phyloP scores from a whole-genome alignment of 73 alveolate species.

The Symbiodinium natans region DNA sequence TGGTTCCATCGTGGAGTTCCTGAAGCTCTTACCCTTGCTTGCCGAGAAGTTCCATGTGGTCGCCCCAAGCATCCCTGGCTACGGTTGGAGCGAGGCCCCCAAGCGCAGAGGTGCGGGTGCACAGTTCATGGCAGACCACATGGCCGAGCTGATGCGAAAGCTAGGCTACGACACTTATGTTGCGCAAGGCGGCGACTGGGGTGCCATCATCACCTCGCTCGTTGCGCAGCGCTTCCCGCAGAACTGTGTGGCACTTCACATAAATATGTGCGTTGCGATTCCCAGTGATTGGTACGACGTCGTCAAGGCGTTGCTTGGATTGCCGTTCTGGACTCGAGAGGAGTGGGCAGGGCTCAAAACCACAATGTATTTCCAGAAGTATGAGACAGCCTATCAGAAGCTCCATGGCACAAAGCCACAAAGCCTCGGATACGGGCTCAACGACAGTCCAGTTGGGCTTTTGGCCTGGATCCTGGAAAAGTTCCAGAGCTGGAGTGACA shows the following conservation, averaged over 20 bases:
- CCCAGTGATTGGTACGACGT: background rate
- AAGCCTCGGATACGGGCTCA: constrained; percentile 59
- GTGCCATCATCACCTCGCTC: constrained; percentile 45
- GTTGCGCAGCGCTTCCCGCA: constrained; percentile 46
- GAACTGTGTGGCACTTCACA: constrained; percentile 63
- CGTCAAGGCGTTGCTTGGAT: background rate
- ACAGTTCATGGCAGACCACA: constrained; percentile 56
- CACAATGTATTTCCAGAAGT: background rate
- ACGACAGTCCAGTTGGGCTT: constrained; percentile 78
- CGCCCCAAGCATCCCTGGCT: constrained; percentile 78
- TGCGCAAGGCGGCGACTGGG: constrained; percentile 92
- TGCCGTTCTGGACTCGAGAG: background rate
- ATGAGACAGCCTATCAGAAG: constrained; percentile 40
- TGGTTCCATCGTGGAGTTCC: constrained; percentile 64
- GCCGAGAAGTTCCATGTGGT: constrained; percentile 55
- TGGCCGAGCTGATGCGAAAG: constrained; percentile 46
- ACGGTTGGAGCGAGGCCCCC: constrained; percentile 92
- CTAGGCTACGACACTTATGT: constrained; percentile 24
- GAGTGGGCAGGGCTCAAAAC: constrained; percentile 25
- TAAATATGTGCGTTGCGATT: constrained; percentile 61
- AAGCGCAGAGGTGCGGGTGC: constrained; percentile 22
- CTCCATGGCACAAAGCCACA: constrained; percentile 74
- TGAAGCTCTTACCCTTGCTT: constrained; percentile 59
- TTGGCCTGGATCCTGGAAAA: constrained; percentile 76
- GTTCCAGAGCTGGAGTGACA: constrained; percentile 72